Conservation (phyloP, 192 early-diverging fungal species). For the Pecoramyces ruminantium region DNA sequence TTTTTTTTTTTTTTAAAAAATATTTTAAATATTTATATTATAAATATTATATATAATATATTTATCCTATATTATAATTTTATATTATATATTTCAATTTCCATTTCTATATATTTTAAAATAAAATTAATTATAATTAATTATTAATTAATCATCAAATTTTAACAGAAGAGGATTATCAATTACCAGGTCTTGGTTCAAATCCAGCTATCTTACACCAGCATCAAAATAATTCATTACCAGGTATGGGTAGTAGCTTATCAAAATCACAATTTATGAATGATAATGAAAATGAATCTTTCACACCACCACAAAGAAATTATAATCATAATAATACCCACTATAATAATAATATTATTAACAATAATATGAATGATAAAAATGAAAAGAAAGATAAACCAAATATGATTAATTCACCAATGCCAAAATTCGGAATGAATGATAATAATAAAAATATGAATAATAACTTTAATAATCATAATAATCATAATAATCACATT, state of each 20-base stretch:
- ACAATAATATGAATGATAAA: neutral
- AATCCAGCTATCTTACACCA: neutral
- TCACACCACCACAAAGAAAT: neutral
- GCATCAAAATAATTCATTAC: neutral
- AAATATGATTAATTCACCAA: too few species aligned
- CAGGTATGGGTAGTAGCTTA: neutral
- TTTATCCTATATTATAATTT: too few species aligned
- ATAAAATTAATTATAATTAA: too few species aligned
- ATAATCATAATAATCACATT: neutral
- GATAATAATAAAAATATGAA: too few species aligned
- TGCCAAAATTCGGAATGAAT: neutral
- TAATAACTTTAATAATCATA: neutral
- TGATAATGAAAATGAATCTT: neutral
- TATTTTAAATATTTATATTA: too few species aligned
- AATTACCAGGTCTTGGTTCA: neutral
- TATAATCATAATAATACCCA: neutral
- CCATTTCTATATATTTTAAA: too few species aligned
- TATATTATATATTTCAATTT: too few species aligned
- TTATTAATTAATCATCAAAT: too few species aligned
- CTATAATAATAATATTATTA: neutral
- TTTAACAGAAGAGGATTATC: neutral
- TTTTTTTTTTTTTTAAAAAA: too few species aligned
- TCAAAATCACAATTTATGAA: neutral
- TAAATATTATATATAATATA: too few species aligned
- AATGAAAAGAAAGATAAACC: neutral